Evolutionary conservation across 768 basidiomycete genomes (phyloP).

Genomic region (Pluteus cervinus): DNA sequence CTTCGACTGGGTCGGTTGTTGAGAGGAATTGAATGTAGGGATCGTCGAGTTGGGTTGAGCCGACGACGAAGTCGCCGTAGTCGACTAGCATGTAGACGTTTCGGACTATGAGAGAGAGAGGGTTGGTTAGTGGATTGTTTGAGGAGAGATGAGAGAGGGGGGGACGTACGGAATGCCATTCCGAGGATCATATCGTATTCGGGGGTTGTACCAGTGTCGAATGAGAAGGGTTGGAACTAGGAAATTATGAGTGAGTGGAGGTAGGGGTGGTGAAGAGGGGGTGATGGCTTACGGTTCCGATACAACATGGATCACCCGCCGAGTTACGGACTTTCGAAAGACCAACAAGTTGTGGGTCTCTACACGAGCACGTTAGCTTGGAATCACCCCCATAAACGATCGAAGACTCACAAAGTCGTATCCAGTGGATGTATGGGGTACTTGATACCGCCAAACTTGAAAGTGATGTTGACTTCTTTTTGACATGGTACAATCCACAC

Average conservation of each 20-base stretch:
- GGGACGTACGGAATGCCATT: slow-evolving; percentile 60
- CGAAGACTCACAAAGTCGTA: slow-evolving; percentile 38
- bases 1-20: slow-evolving; percentile 42
- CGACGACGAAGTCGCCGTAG: slow-evolving; percentile 56
- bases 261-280: neutral
- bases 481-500: slow-evolving; percentile 62
- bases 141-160: slow-evolving; percentile 5
- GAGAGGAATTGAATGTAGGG: slow-evolving; percentile 72
- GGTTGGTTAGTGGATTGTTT: neutral
- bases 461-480: slow-evolving; percentile 57
- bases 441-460: slow-evolving; percentile 49
- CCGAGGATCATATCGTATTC: slow-evolving; percentile 65
- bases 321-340: slow-evolving; percentile 23
- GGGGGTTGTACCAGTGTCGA: slow-evolving; percentile 30
- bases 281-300: slow-evolving; percentile 30
- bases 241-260: no score
- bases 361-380: slow-evolving; percentile 5
- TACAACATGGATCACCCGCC: slow-evolving; percentile 26
- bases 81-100: slow-evolving; percentile 61
- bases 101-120: slow-evolving; percentile 38
- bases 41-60: slow-evolving; percentile 36
- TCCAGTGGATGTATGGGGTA: slow-evolving; percentile 68
- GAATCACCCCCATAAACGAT: no score
- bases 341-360: slow-evolving; percentile 26
- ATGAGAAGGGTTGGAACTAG: slow-evolving; percentile 68